phyloP scores from a whole-genome alignment of 768 basidiomycete species.

The Leccinellum rugosiceps region DNA sequence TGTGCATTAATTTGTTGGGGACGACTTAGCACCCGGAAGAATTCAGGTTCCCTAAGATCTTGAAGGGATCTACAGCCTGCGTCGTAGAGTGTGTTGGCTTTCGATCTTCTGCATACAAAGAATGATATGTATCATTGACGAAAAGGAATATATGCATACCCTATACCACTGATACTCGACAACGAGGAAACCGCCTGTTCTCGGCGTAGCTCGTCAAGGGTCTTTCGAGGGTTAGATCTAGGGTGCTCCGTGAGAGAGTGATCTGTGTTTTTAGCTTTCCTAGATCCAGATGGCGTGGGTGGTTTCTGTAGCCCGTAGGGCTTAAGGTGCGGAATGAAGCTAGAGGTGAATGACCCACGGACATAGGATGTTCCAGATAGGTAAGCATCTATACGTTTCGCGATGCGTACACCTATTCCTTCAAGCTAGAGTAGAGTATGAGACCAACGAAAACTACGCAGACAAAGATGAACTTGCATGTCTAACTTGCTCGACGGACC shows the following conservation, averaged over 20 bases:
- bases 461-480: conserved; percentile 17
- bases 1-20: conserved; percentile 37
- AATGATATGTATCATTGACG: not conserved
- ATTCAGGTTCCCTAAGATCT: conserved; percentile 40
- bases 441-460: not conserved
- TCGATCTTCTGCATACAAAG: conserved; percentile 10
- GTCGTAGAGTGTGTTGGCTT: conserved; percentile 45
- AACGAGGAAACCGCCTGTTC: conserved; percentile 33
- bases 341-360: conserved; percentile 28
- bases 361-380: conserved; percentile 33
- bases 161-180: conserved; percentile 43
- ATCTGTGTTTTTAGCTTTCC: not conserved
- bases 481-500: conserved; percentile 39
- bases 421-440: conserved; percentile 23
- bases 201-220: conserved; percentile 26
- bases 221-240: conserved; percentile 11
- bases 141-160: conserved; percentile 34
- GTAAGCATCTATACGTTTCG: conserved; percentile 44
- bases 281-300: conserved; percentile 4
- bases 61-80: conserved; percentile 46
- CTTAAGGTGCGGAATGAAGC: not conserved
- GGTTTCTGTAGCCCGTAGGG: conserved; percentile 14
- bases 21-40: conserved; percentile 35
- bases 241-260: conserved; percentile 4
- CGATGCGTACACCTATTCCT: conserved; percentile 40